Base-by-base conservation (phyloP, 176 grass and related monocot genomes). In the Saccharum spontaneum region DNA sequence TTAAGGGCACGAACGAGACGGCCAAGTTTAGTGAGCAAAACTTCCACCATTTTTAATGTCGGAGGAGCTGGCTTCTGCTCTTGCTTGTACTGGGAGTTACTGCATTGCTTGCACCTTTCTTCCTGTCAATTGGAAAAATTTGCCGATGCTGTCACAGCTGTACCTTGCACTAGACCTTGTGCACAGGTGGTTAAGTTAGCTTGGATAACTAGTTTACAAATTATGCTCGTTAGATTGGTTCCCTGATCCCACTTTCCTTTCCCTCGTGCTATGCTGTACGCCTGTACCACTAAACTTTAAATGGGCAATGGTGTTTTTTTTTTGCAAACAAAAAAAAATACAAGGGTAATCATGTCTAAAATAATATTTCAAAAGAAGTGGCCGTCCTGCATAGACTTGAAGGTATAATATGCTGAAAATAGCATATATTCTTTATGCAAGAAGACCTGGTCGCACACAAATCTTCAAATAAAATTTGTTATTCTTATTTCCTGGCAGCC, bases 31-130 rank as follows among this genome's bases (percentile, higher is more conserved):
- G 7, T 64, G 34, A 76, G 62, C 43, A 30, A 26, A 66, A 38
- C 45, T 34, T 71, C 71, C 40, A 33, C 67, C 26, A 33, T 37
- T 46, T 82, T 78, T 73, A 45, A 73, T 90, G 46, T 11, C 4
- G 10, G 15, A 59, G 79, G 31, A 34, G 34, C 73, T 73, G 28
- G 44, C 38, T 30, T 90, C 74, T 86, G 73, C 74, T 54, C 60
- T 72, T 69, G 73, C 48, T 87, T 83, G 67, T 69, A 39, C 75
- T 49, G 55, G 22, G 55, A 60, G 20, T 60, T 60, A 60, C 55
- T 60, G 8, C 54, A n/a, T 3, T 57, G 54, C 20, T 57, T 57
- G 54, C 22, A 60, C 55, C 57, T 61, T 61, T 61, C 50, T 48
- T 71, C 2, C 28, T 59, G 20, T 74, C 62, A 3, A 15, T 61